Evolutionary conservation across 2,329 filamentous ascomycete species (phyloP).

Genomic region (Hymenoscyphus scutula): DNA sequence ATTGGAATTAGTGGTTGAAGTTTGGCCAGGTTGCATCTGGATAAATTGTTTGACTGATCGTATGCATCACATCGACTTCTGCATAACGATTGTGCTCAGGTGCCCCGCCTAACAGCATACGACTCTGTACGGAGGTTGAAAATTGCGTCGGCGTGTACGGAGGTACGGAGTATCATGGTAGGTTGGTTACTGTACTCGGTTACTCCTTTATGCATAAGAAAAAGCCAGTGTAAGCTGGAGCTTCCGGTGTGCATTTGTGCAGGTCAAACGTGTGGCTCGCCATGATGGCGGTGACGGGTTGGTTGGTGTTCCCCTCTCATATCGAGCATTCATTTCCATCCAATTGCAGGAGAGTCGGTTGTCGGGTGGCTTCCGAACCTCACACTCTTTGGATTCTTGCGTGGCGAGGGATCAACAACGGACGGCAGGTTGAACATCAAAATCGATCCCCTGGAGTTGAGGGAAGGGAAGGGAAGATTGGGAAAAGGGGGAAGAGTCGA

Average conservation of each 20-base stretch:
- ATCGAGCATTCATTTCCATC: slow-evolving; percentile 14
- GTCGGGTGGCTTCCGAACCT: slow-evolving; percentile 9
- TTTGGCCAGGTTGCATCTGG: neutral
- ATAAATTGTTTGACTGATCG: neutral
- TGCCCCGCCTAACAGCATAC: no score
- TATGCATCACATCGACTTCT: neutral
- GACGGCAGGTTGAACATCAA: neutral
- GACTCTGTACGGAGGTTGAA: neutral
- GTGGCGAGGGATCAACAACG: neutral
- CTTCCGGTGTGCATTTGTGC: neutral
- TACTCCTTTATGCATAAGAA: slow-evolving; percentile 1
- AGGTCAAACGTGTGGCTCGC: neutral
- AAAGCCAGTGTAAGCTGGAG: neutral
- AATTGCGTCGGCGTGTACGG: neutral
- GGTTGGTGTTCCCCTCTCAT: slow-evolving; percentile 7
- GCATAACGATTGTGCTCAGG: neutral
- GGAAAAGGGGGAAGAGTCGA: neutral
- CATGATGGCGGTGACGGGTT: slow-evolving; percentile 1
- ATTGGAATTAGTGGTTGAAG: neutral
- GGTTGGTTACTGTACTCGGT: no score
- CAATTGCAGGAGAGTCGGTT: slow-evolving; percentile 4
- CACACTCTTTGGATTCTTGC: neutral
- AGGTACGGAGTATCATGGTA: no score
- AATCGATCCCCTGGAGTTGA: neutral
- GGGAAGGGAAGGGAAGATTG: neutral